Conservation (phyloP, 1,139 yeast genomes). For the Yamadazyma taylorii region DNA sequence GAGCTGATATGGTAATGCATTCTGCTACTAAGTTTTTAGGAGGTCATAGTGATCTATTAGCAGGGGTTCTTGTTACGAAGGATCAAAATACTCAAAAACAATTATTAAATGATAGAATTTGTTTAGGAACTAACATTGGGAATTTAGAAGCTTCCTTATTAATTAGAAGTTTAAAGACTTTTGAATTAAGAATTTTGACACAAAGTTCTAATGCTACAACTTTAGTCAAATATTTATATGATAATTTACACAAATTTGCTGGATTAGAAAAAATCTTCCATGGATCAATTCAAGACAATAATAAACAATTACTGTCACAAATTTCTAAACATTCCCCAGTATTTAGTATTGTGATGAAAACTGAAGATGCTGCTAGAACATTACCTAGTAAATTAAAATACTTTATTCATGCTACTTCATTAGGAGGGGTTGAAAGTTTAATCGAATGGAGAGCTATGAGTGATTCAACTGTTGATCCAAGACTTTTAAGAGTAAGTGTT, state of each 20-base stretch:
- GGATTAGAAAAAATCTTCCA: conserved; percentile 58
- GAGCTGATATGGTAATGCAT: conserved; percentile 83
- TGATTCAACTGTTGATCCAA: conserved; percentile 61
- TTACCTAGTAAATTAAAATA: conserved; percentile 68
- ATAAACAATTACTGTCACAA: conserved; percentile 59
- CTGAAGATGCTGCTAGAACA: conserved; percentile 55
- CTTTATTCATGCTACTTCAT: conserved; percentile 87
- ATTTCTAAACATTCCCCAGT: conserved; percentile 71
- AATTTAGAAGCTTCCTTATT: conserved; percentile 74
- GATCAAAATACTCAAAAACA: conserved; percentile 43
- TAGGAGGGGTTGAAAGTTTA: conserved; percentile 92
- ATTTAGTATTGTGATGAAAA: conserved; percentile 59
- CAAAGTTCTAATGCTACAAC: conserved; percentile 68
- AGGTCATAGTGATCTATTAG: conserved; percentile 89
- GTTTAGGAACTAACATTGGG: conserved; percentile 76
- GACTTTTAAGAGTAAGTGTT: conserved; percentile 68
- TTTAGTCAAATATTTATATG: conserved; percentile 58
- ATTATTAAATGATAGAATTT: conserved; percentile 60
- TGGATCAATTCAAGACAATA: conserved; percentile 70
- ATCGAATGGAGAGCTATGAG: conserved; percentile 88
- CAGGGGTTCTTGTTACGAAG: conserved; percentile 74
- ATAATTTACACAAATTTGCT: conserved; percentile 48
- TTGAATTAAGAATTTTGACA: conserved; percentile 61
- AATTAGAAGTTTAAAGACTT: conserved; percentile 78
- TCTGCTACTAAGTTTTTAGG: conserved; percentile 92